Evolutionary conservation across 768 basidiomycete genomes (phyloP), one percentile per base, ranked within the genome.

Genomic region (Porpolomopsis calyptriformis): DNA sequence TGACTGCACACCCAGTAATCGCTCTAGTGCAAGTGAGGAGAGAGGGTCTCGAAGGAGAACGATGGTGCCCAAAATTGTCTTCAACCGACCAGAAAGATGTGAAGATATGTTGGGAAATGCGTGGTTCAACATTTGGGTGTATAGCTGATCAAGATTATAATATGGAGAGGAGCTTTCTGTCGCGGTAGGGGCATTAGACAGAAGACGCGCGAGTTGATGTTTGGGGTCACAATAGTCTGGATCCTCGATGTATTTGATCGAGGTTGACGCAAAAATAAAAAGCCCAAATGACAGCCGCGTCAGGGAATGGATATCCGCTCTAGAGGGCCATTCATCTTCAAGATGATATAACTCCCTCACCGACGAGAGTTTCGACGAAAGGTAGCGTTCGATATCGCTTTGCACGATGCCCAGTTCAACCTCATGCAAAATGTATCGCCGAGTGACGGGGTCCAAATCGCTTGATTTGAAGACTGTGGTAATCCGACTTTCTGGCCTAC

Each of bases 401-500:
- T 53, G 22, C 12, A 42, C 33, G 20, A 24, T 22, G 33, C n/a
- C 43, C 8, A 23, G 20, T 12, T 46, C 36, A 18, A 26, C 31
- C 37, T 31, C 29, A 14, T 31, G 29, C 14, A 31, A 31, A 14
- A 31, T 31, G 7, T 7, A 31, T 31, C 29, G 37, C 6, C 20
- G 16, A 38, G 37, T 18, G 37, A 16, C 37, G 7, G 37, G 8
- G 7, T 38, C 9, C 20, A 38, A 18, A 18, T 43, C 27, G 10
- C 11, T 20, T 10, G 8, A 23, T 1, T 14, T 7, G 37, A 38
- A 38, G 37, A 41, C 41, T 11, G 34, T 37, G 4, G 31, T 44
- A 14, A 63, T 59, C 19, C 55, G 51, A n/a, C 43, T 47, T 41
- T 63, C 62, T 4, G 59, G 57, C 3, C 62, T 54, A 49, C 60